Evolutionary conservation across 768 basidiomycete species (phyloP).

Genomic region (Lentinula edodes): DNA sequence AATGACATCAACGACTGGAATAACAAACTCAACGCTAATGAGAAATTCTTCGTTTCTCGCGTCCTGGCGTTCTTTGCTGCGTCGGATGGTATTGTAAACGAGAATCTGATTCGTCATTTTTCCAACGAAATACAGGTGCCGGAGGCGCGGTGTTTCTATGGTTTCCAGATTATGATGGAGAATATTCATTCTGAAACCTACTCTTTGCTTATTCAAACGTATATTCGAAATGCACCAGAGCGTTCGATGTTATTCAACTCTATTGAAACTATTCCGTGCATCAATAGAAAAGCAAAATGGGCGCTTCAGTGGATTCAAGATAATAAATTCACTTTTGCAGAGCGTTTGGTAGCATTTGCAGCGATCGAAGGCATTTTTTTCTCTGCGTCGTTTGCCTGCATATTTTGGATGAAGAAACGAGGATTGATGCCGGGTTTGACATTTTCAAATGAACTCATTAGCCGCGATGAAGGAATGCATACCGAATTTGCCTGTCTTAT

Average conservation of each 20-base stretch:
- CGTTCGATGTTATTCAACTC: neutral
- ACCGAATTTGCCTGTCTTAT: slow-evolving; percentile 80
- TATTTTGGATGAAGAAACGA: slow-evolving; percentile 2
- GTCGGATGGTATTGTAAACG: slow-evolving; percentile 76
- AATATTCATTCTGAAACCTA: slow-evolving; percentile 81
- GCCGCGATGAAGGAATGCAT: slow-evolving; percentile 80
- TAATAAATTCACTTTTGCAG: slow-evolving; percentile 36
- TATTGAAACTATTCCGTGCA: slow-evolving; percentile 40
- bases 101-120: slow-evolving; percentile 74
- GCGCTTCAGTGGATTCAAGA: slow-evolving; percentile 45
- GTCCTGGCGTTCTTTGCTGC: slow-evolving; percentile 80
- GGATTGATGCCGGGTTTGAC: slow-evolving; percentile 77
- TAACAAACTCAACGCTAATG: slow-evolving; percentile 59
- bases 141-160: slow-evolving; percentile 76
- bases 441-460: slow-evolving; percentile 83
- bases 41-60: slow-evolving; percentile 30
- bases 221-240: neutral
- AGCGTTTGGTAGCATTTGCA: slow-evolving; percentile 49
- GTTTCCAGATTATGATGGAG: slow-evolving; percentile 84
- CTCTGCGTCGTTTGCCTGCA: slow-evolving; percentile 32
- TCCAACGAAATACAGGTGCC: slow-evolving; percentile 69
- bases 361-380: slow-evolving; percentile 56
- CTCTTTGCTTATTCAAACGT: slow-evolving; percentile 45
- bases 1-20: slow-evolving; percentile 70
- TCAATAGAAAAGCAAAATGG: slow-evolving; percentile 47